Base-by-base conservation (phyloP, 2,329 filamentous ascomycete species). In the Colletotrichum sansevieriae region DNA sequence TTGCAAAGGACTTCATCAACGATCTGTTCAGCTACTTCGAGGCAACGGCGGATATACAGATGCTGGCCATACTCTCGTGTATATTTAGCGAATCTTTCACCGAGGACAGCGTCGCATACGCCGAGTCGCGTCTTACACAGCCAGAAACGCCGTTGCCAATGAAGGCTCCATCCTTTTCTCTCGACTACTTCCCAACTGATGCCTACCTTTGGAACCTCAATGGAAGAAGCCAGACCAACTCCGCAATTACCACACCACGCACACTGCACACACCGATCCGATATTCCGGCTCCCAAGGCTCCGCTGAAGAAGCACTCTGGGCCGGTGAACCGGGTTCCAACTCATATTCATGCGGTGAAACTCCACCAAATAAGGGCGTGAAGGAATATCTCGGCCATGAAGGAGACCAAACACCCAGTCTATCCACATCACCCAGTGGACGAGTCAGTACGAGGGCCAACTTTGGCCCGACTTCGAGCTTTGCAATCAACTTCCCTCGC, bases 11-110 rank as follows among this genome's bases (percentile, higher is more conserved):
- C n/a, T 83, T 91, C 44, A 88, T 92, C 63, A 77, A 81, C 70
- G 85, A 90, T 65, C 78, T 92, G n/a, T 90, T 92, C 72, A 79
- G 83, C 29, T 84, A 91, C 74, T 92, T 88, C 74, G 90, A 91
- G 76, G 83, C 79, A 60, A 81, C 85, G 35, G 88, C 85, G 6
- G 90, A 92, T 69, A 79, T 91, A 12, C 90, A 92, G 76, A 92
- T 92, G 90, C 75, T 92, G 61, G 90, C 90, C 9, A 91, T 92
- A 88, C 82, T 92, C 33, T 90, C 90, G 1, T 92, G 90, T 76
- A 86, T 92, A 65, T 91, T 92, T 75, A 88, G 86, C 72, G 89
- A 91, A 58, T 84, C 88, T 0, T 83, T 84, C 12, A 80, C 85
- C 0, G 82, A 87, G 49, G 84, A 89, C 66, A 83, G 83, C 56